These are phyloP conservation scores for Solanum bukasovii DNA, from an alignment of 257 asterid genomes.

Conservation along the genomic window DNA sequence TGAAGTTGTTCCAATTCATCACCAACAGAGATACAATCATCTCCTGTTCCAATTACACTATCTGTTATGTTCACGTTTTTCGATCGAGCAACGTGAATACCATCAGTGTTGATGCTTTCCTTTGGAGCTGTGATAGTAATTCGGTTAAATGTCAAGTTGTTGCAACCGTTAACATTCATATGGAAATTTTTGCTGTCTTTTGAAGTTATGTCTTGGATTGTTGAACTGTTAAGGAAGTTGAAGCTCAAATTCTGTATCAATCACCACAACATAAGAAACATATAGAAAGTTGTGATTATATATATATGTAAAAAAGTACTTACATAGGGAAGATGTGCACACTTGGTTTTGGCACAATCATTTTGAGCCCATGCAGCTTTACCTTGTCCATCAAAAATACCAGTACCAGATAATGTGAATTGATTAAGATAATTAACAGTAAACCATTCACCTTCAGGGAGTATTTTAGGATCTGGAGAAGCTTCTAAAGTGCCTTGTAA, in stretches of 20 bases:
- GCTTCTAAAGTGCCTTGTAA: slow-evolving; percentile 11
- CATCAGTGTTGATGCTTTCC: slow-evolving; percentile 33
- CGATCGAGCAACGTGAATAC: slow-evolving; percentile 28
- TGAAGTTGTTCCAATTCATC: slow-evolving; percentile 16
- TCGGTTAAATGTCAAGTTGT: slow-evolving; percentile 11
- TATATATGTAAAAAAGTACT: background rate
- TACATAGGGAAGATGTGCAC: slow-evolving; percentile 16
- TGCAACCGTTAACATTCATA: slow-evolving; percentile 20
- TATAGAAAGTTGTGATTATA: no score
- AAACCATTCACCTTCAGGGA: slow-evolving; percentile 14
- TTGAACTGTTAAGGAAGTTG: slow-evolving; percentile 13
- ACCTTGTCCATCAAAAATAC: slow-evolving; percentile 31
- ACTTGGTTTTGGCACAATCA: slow-evolving; percentile 9
- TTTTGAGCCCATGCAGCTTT: slow-evolving; percentile 14
- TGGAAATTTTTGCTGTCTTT: slow-evolving; percentile 27
- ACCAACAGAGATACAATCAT: slow-evolving; percentile 30
- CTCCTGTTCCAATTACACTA: slow-evolving; percentile 22
- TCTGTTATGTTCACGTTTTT: slow-evolving; percentile 8
- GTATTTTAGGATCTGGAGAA: slow-evolving; percentile 4
- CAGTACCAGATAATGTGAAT: slow-evolving; percentile 16
- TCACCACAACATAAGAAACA: background rate
- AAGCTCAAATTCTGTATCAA: slow-evolving; percentile 17
- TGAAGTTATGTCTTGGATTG: slow-evolving; percentile 11
- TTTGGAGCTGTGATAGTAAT: slow-evolving; percentile 17
- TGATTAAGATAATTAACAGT: slow-evolving; percentile 1